Evolutionary conservation across 345 rosid genomes (phyloP).

Genomic region (rapeseed (Brassica napus)): DNA sequence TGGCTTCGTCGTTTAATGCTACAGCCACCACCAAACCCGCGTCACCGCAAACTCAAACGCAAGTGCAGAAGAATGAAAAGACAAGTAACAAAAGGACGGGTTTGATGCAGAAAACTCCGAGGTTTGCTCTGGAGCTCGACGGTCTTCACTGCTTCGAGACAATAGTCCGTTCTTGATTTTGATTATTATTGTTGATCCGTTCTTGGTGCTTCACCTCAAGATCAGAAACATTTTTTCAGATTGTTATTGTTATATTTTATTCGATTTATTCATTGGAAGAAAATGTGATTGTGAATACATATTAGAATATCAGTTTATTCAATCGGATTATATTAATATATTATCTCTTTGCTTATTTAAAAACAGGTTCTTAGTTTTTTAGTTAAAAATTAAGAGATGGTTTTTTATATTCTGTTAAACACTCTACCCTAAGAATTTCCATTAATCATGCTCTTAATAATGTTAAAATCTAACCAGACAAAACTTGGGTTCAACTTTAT

Average conservation of each 20-base stretch:
- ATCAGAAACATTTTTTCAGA: background rate
- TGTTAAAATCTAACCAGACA: no score
- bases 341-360: no score
- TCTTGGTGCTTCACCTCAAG: conserved; percentile 10
- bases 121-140: conserved; percentile 62
- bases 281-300: background rate
- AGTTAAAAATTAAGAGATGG: no score
- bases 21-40: background rate
- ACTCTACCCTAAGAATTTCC: no score
- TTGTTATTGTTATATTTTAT: background rate
- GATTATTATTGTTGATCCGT: background rate
- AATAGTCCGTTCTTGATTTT: conserved; percentile 43
- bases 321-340: background rate
- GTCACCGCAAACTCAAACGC: conserved; percentile 30
- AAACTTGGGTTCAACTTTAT: no score
- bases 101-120: conserved; percentile 35
- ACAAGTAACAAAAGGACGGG: conserved; percentile 19
- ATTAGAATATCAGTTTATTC: background rate
- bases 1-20: conserved; percentile 33
- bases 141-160: conserved; percentile 79
- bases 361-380: no score
- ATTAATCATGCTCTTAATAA: background rate
- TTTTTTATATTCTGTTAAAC: no score
- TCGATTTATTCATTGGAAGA: background rate
- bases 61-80: conserved; percentile 32